These are phyloP conservation scores for Stramenopiles sp. DNA, from an alignment of 352 stramenopile genomes.

Conservation along the genomic window DNA sequence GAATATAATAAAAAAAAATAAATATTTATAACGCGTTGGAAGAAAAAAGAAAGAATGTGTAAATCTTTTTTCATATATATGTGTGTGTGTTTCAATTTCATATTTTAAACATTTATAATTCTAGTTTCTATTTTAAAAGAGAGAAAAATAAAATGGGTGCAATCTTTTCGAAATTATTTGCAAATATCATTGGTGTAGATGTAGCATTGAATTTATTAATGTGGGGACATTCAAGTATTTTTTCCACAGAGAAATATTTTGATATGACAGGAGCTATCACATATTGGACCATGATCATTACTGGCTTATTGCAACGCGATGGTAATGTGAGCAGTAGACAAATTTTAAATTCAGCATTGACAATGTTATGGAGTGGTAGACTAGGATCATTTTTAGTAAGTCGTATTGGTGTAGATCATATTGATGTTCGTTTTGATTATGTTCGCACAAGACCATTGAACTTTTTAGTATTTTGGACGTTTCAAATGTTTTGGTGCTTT, in stretches of 20 bases:
- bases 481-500: constrained; percentile 55
- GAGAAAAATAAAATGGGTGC: neutral
- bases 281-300: constrained; percentile 34
- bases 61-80: too few species aligned
- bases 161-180: neutral
- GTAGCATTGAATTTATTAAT: neutral
- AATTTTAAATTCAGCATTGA: constrained; percentile 33
- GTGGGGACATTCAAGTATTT: neutral
- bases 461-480: constrained; percentile 49
- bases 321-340: constrained; percentile 29
- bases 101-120: too few species aligned
- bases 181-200: neutral
- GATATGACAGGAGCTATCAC: constrained; percentile 52
- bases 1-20: too few species aligned
- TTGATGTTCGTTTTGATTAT: constrained; percentile 44
- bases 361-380: constrained; percentile 47
- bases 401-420: constrained; percentile 37
- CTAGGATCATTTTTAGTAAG: constrained; percentile 48
- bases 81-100: too few species aligned
- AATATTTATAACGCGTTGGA: too few species aligned
- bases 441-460: constrained; percentile 36
- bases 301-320: constrained; percentile 20
- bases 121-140: too few species aligned
- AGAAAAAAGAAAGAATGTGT: too few species aligned
- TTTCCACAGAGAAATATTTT: constrained; percentile 40